Evolutionary conservation across 2,329 filamentous ascomycete species (phyloP).

Genomic region (Aspergillus fischeri): DNA sequence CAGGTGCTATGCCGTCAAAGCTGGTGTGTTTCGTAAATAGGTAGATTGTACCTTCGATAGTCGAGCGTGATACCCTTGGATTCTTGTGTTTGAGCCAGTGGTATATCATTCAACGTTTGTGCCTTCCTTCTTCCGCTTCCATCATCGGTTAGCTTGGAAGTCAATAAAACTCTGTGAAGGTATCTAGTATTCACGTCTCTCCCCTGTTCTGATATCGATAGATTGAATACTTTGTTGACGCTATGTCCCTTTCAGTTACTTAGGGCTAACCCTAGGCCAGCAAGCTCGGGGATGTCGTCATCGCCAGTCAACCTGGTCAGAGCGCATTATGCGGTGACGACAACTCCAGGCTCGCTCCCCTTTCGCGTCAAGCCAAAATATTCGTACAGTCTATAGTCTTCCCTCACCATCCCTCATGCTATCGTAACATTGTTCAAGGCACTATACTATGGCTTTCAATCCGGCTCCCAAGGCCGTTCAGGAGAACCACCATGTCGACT

Average conservation of each 20-base stretch:
- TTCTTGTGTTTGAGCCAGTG: not conserved
- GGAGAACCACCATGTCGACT: slow-evolving; percentile 73
- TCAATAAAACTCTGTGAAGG: not conserved
- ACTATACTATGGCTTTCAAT: slow-evolving; percentile 25
- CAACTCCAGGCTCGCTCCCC: not conserved
- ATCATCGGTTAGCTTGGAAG: not conserved
- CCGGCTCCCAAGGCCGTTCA: slow-evolving; percentile 28
- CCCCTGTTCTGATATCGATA: not conserved
- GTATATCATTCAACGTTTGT: not conserved
- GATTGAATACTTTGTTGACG: not conserved
- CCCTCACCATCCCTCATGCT: not conserved
- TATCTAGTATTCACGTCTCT: not conserved
- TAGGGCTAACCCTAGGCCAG: slow-evolving; percentile 7
- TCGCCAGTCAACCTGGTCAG: not conserved
- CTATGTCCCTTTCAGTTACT: not conserved
- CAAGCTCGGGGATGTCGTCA: slow-evolving; percentile 2
- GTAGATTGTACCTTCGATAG: not conserved
- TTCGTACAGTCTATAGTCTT: not conserved
- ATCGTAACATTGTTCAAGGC: not conserved
- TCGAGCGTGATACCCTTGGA: not conserved
- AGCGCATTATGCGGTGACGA: not conserved
- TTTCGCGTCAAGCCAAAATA: not conserved
- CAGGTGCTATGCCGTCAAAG: too few relatives aligned
- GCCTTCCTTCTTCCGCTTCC: not conserved
- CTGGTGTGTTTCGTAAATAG: not conserved